Base-by-base conservation (phyloP, 1,284 basidiomycete species). In the Somion occarium region DNA sequence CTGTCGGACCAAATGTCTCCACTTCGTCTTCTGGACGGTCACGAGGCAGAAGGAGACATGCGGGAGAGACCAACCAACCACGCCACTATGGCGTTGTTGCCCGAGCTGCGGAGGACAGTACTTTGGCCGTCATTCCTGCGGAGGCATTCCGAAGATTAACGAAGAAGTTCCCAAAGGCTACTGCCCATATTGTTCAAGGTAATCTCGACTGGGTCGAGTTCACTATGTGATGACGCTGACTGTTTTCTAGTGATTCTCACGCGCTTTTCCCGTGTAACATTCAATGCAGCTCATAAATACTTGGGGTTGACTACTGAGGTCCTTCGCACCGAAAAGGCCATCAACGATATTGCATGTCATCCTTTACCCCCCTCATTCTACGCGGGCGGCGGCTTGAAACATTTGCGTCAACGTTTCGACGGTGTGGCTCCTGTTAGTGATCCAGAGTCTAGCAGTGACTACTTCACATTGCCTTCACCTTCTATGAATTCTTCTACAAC, bases 71-170 rank as follows among this genome's bases (percentile, higher is more conserved):
- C 5, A 58, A 59, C 9, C 58, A 54, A 5, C 60, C 66, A 26
- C 59, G 59, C 34, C 78, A 79, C 59, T 77, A 81, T 58, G 85
- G 86, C 4, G 79, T 86, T 2, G 83, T 98, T 26, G 95, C 94
- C 12, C 78, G 95, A 25, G 97, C 96, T 2, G 89, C 88, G 1
- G 88, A 91, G 50, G 96, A 99, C 64, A 93, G 92, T 3, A 98
- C 96, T 0, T 73, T 99, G 5, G 97, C 96, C n/a, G 96, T 99
- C 13, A 98, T 99, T 50, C 97, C 96, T 3, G 95, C 96, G 1
- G 93, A 98, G 65, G 97, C 96, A 3, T 99, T 99, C 72, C 80
- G 87, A 55, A 75, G 93, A 43, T 73, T 93, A 42, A 98, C 95
- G 0, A 91, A 93, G 68, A 94, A 96, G 65, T 98, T 91, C 61